phyloP scores from a whole-genome alignment of 2,329 filamentous ascomycete species.

The Monosporascus sp. region DNA sequence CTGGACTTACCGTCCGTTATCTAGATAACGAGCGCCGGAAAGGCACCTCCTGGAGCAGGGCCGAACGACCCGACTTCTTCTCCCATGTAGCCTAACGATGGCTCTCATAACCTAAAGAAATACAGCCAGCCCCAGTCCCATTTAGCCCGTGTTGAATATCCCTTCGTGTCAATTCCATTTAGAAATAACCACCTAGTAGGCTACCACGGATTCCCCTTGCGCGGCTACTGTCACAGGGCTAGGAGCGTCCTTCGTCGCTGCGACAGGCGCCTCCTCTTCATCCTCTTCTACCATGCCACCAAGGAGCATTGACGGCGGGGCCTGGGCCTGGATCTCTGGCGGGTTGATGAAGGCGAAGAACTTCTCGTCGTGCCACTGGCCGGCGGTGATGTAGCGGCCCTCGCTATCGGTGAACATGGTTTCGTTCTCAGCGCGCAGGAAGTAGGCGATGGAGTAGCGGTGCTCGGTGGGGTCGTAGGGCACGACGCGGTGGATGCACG shows the following conservation, averaged over 20 bases:
- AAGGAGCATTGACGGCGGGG: conserved; percentile 42
- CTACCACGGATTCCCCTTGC: not conserved
- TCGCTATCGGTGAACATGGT: conserved; percentile 50
- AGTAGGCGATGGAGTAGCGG: conserved; percentile 55
- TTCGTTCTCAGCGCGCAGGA: conserved; percentile 51
- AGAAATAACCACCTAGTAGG: not conserved
- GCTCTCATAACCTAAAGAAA: too few relatives aligned
- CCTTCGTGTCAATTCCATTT: too few relatives aligned
- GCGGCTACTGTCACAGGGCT: conserved; percentile 4
- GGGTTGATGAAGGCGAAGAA: conserved; percentile 44
- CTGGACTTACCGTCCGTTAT: not conserved
- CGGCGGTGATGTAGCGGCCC: conserved; percentile 47
- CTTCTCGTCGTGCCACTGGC: conserved; percentile 50
- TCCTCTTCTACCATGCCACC: conserved; percentile 43
- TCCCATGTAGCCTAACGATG: too few relatives aligned
- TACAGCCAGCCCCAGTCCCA: not conserved
- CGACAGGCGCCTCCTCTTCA: conserved; percentile 13
- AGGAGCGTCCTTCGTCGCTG: conserved; percentile 10
- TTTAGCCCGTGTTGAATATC: too few relatives aligned
- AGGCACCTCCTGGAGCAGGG: too few relatives aligned
- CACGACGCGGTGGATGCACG: conserved; percentile 53
- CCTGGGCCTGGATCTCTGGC: conserved; percentile 39
- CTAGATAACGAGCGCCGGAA: too few relatives aligned
- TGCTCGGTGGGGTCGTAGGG: conserved; percentile 46
- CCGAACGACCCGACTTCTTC: not conserved